These are phyloP conservation scores for Neonectria faginata DNA, from an alignment of 2,329 filamentous ascomycete species.

Conservation along the genomic window DNA sequence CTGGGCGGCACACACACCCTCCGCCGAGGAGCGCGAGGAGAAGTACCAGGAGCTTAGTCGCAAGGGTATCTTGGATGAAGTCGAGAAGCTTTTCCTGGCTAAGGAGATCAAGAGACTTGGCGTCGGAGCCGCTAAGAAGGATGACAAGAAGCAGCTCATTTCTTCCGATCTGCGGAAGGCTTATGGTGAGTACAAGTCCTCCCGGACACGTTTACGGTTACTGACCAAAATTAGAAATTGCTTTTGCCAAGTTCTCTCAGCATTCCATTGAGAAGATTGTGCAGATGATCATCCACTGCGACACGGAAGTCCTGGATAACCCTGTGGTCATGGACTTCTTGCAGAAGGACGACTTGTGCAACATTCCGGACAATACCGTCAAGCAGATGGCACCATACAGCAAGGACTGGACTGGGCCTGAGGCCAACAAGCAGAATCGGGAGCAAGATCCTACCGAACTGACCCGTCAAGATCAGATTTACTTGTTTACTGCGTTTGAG, in stretches of 20 bases:
- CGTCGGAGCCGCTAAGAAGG: conserved; percentile 77
- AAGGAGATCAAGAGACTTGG: conserved; percentile 95
- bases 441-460: conserved; percentile 90
- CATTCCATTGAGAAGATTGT: conserved; percentile 85
- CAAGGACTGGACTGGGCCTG: conserved; percentile 94
- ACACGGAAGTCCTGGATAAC: conserved; percentile 88
- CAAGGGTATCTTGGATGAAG: conserved; percentile 96
- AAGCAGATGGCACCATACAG: conserved; percentile 96
- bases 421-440: conserved; percentile 79
- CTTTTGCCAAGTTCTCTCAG: conserved; percentile 92
- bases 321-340: conserved; percentile 96
- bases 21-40: conserved; percentile 90
- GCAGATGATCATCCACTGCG: conserved; percentile 95
- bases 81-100: conserved; percentile 96
- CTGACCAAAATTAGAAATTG: conserved; percentile 74
- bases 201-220: not conserved
- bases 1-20: conserved; percentile 89
- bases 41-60: conserved; percentile 94
- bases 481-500: conserved; percentile 91
- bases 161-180: conserved; percentile 89
- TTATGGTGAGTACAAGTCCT: conserved; percentile 70
- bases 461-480: conserved; percentile 95
- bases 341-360: conserved; percentile 91
- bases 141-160: conserved; percentile 98
- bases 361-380: conserved; percentile 87